These are phyloP conservation scores for Tylopilus sp. DNA, from an alignment of 1,284 basidiomycete genomes.

Conservation along the genomic window DNA sequence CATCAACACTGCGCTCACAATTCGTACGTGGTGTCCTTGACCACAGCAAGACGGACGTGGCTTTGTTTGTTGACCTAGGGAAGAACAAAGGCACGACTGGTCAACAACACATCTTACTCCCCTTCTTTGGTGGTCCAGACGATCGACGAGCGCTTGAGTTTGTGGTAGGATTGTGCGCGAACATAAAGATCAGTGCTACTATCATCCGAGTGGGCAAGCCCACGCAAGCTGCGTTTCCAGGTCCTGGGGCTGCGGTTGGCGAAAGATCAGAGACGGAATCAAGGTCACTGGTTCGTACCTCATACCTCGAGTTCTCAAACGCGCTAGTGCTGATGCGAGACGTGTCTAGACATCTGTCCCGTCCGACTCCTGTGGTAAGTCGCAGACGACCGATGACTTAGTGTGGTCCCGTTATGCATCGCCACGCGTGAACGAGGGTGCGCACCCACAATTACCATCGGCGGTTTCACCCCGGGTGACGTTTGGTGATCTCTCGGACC, in stretches of 20 bases:
- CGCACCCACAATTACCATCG: slow-evolving; percentile 43
- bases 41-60: slow-evolving; percentile 79
- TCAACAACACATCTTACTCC: slow-evolving; percentile 82
- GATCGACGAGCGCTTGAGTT: slow-evolving; percentile 90
- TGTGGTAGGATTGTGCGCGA: slow-evolving; percentile 84
- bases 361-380: slow-evolving; percentile 59
- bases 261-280: slow-evolving; percentile 37
- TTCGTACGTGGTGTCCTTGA: slow-evolving; percentile 89
- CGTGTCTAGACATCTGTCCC: slow-evolving; percentile 52
- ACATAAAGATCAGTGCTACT: slow-evolving; percentile 77
- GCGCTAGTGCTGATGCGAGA: slow-evolving; percentile 45
- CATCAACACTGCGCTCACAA: slow-evolving; percentile 73
- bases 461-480: slow-evolving; percentile 64
- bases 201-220: slow-evolving; percentile 60
- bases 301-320: slow-evolving; percentile 51
- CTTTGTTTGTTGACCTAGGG: slow-evolving; percentile 83
- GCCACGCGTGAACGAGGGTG: slow-evolving; percentile 27
- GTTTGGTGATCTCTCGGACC: slow-evolving; percentile 60
- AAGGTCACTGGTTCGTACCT: slow-evolving; percentile 28
- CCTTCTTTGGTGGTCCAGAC: slow-evolving; percentile 96
- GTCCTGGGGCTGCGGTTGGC: slow-evolving; percentile 30
- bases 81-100: slow-evolving; percentile 46
- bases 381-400: slow-evolving; percentile 68
- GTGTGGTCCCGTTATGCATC: slow-evolving; percentile 69
- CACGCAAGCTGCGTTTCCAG: slow-evolving; percentile 27